Base-by-base conservation (phyloP, 305 asterid species). In the Fraxinus greggii region DNA sequence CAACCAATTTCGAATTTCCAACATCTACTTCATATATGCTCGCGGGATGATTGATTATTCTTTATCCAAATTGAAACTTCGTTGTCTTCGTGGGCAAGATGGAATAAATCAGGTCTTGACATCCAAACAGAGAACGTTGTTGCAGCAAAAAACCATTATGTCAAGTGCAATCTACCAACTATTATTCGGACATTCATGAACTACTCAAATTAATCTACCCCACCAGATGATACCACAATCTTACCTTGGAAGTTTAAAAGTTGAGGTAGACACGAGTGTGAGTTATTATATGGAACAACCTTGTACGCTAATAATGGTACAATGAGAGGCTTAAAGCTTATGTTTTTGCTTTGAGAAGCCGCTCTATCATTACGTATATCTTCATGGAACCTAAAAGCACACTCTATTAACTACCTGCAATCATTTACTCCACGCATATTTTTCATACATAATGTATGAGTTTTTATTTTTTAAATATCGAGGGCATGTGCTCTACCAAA, bases 321-420 rank as follows among this genome's bases (percentile, higher is more conserved):
- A 69, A 69, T 69, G 4, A 69, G 38, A 69, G 38, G 75, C 23
- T 69, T 12, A 69, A 69, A 69, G 75, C 75, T 67, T 15, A 4
- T 69, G 75, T 10, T 29, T 69, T 69, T 69, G 75, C 75, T 69
- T 69, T 69, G 38, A 69, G 75, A 26, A 69, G 75, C 75, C 36
- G 75, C 40, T 69, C 75, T 69, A 69, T 69, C 10, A 69, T 69
- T 13, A 13, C 38, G 3, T 1, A 0, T 13, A 13, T 13, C 75
- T 69, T 69, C 19, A 26, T 29, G 36, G 15, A 61, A 54, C 31
- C 31, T 7, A 21, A 61, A 61, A 61, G 70, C 29, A 61, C 32
- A 61, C 70, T 23, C 70, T 28, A 26, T 29, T 5, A 69, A 13
- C 75, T 13, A 26, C 23, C 74, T 12, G 12, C 36, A 67, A 67